Evolutionary conservation across 2,329 filamentous ascomycete species (phyloP).

Genomic region (Coleophoma eucalyptorum): DNA sequence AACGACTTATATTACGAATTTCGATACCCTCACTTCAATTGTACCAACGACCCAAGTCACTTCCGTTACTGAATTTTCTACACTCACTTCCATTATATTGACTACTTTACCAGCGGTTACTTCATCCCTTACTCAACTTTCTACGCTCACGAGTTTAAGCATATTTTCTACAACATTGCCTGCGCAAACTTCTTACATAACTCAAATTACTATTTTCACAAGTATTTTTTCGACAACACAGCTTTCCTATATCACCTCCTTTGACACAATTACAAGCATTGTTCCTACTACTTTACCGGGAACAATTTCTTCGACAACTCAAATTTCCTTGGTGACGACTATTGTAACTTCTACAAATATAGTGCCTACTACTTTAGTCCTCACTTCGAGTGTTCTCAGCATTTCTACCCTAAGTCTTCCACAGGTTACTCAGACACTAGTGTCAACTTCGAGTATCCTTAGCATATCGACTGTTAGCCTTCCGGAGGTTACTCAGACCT

Average conservation of each 20-base stretch:
- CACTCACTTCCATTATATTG: background rate
- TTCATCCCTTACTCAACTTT: background rate
- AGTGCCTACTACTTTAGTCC: background rate
- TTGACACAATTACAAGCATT: background rate
- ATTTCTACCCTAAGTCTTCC: background rate
- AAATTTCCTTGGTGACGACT: background rate
- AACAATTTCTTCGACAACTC: background rate
- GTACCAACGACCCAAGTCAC: background rate
- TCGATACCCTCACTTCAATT: background rate
- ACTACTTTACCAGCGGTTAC: background rate
- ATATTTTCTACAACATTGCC: background rate
- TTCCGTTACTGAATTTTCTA: background rate
- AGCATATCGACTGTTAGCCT: background rate
- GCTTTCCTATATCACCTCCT: background rate
- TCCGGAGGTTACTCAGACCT: background rate
- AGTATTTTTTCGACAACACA: background rate
- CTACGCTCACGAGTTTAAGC: background rate
- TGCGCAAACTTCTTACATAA: background rate
- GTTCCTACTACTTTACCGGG: background rate
- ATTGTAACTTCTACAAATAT: background rate
- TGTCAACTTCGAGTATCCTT: background rate
- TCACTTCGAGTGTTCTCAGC: background rate
- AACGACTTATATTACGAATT: background rate
- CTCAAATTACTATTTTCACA: no score
- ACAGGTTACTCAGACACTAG: background rate